Conservation (phyloP, 352 stramenopile genomes). For the Phytopythium ostracodes region DNA sequence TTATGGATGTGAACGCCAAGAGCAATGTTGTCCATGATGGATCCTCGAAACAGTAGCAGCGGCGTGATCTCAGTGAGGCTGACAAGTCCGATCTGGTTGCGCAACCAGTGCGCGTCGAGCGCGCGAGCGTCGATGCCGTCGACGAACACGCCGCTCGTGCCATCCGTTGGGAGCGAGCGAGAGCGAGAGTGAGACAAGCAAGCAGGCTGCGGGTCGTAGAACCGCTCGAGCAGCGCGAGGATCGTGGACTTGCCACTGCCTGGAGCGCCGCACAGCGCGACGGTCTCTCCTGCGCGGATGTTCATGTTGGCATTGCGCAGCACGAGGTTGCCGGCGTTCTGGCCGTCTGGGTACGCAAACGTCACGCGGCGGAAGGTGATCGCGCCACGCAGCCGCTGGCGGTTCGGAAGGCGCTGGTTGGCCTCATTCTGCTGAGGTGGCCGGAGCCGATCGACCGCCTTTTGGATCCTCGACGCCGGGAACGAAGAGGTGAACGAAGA, state of each 20-base stretch:
- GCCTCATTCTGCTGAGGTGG: background rate
- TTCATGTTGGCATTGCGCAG: slow-evolving; percentile 17
- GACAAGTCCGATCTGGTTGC: slow-evolving; percentile 56
- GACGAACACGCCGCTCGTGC: slow-evolving; percentile 52
- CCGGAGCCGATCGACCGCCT: background rate
- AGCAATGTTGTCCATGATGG: slow-evolving; percentile 64
- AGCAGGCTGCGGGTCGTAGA: slow-evolving; percentile 50
- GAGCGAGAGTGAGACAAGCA: background rate
- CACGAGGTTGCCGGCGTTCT: slow-evolving; percentile 6
- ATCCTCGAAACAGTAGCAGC: slow-evolving; percentile 45
- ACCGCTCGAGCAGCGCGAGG: slow-evolving; percentile 54
- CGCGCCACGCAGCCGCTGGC: slow-evolving; percentile 19
- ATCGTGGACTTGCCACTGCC: slow-evolving; percentile 49
- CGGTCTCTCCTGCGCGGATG: slow-evolving; percentile 26
- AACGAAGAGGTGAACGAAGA: background rate
- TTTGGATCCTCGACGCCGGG: background rate
- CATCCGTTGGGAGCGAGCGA: slow-evolving; percentile 1
- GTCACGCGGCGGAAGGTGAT: slow-evolving; percentile 33
- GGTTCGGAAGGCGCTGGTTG: slow-evolving; percentile 14
- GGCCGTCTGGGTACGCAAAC: slow-evolving; percentile 40
- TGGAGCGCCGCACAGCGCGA: slow-evolving; percentile 26
- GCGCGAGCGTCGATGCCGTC: slow-evolving; percentile 70
- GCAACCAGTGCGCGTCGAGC: slow-evolving; percentile 62
- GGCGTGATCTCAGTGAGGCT: slow-evolving; percentile 30
- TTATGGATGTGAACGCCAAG: slow-evolving; percentile 32